phyloP scores from a whole-genome alignment of 2,329 filamentous ascomycete species.

The Fusarium stilboides region DNA sequence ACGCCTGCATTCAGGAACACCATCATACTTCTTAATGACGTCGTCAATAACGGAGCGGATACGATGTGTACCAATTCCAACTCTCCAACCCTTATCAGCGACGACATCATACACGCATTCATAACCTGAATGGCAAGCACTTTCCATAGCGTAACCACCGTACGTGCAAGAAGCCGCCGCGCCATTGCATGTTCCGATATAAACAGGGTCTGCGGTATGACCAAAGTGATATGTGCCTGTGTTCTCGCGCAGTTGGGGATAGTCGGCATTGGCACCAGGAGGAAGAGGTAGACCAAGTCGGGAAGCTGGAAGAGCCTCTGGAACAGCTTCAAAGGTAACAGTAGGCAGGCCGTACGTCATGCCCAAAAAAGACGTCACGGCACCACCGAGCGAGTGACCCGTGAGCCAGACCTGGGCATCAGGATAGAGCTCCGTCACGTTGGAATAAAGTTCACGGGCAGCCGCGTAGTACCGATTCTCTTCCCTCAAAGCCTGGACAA shows the following conservation, averaged over 20 bases:
- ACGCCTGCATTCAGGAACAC: slow-evolving; percentile 80
- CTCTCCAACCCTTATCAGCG: slow-evolving; percentile 90
- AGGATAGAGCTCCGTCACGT: slow-evolving; percentile 91
- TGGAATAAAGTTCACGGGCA: slow-evolving; percentile 89
- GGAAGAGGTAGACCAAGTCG: slow-evolving; percentile 89
- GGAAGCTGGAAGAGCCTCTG: slow-evolving; percentile 88
- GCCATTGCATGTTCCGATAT: slow-evolving; percentile 92
- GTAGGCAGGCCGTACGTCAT: slow-evolving; percentile 91
- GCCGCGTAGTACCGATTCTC: slow-evolving; percentile 95
- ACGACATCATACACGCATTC: slow-evolving; percentile 96
- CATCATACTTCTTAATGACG: slow-evolving; percentile 86
- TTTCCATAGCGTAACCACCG: slow-evolving; percentile 93
- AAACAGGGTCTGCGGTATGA: slow-evolving; percentile 95
- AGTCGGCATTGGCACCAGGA: slow-evolving; percentile 79
- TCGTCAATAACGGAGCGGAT: slow-evolving; percentile 91
- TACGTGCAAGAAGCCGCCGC: slow-evolving; percentile 91
- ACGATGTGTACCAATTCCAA: slow-evolving; percentile 91
- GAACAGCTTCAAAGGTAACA: slow-evolving; percentile 94
- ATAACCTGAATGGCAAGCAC: slow-evolving; percentile 89
- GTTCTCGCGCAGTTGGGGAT: slow-evolving; percentile 78
- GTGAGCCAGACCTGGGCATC: slow-evolving; percentile 88
- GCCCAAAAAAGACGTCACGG: slow-evolving; percentile 89
- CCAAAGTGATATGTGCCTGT: slow-evolving; percentile 93
- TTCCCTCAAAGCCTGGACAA: slow-evolving; percentile 79
- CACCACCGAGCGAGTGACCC: slow-evolving; percentile 92